A percentile compares a stretch with the other conserved stretches of the same genome.
phyloP scores from a whole-genome alignment of 2,329 filamentous ascomycete species.

The Aspergillus pseudotamarii region DNA sequence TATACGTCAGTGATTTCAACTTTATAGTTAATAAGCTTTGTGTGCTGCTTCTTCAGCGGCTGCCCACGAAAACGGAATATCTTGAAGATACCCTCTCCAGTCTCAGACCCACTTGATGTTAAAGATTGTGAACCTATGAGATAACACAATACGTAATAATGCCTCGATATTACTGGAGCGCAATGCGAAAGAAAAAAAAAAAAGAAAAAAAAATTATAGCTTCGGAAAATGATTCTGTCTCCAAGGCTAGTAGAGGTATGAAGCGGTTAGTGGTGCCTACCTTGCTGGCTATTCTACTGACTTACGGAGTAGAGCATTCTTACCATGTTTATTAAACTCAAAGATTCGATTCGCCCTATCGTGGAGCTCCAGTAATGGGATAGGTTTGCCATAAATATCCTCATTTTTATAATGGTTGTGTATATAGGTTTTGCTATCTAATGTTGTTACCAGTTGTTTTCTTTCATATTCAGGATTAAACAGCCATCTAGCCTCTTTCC shows the following conservation, averaged over 20 bases:
- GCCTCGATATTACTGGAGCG: neutral
- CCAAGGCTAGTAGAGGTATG: rapidly evolving
- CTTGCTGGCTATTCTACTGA: too few species aligned
- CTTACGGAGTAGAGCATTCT: too few species aligned
- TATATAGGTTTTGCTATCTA: too few species aligned
- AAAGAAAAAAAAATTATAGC: too few species aligned
- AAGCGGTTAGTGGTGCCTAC: neutral
- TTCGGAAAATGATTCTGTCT: neutral
- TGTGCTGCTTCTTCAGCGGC: neutral
- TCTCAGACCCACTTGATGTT: neutral
- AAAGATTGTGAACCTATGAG: neutral
- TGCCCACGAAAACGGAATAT: neutral
- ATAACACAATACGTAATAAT: neutral
- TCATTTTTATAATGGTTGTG: too few species aligned
- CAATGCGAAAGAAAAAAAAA: neutral
- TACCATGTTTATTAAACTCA: too few species aligned
- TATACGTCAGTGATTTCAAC: neutral
- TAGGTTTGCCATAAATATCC: rapidly evolving
- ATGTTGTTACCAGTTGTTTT: too few species aligned
- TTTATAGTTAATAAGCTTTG: neutral
- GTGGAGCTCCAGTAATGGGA: rapidly evolving
- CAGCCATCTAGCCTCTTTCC: too few species aligned
- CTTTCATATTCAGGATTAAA: too few species aligned
- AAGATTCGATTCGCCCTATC: too few species aligned
- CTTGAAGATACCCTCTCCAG: neutral